A percentile compares a stretch with the other conserved stretches of the same genome.
phyloP scores from a whole-genome alignment of 306 rosid species.

The Begonia peltatifolia region DNA sequence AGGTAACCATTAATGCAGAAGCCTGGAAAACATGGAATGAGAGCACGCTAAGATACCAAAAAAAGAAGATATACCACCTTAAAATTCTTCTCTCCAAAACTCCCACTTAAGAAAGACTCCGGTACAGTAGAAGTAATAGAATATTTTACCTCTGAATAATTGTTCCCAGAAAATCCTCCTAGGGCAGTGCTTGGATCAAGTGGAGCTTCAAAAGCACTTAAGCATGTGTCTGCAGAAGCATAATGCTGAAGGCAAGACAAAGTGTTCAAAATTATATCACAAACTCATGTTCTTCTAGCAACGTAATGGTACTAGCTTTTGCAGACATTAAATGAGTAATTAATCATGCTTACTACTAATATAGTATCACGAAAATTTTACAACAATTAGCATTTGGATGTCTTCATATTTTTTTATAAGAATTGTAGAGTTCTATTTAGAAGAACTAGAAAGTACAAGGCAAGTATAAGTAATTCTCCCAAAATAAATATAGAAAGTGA shows the following conservation, averaged over 20 bases:
- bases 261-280: constrained; percentile 10
- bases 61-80: constrained; percentile 2
- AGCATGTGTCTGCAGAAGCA: constrained; percentile 77
- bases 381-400: no score
- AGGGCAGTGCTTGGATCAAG: constrained; percentile 86
- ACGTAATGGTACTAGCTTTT: no score
- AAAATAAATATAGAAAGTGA: no score
- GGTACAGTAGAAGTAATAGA: neutral
- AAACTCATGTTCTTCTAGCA: neutral
- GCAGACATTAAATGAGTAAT: no score
- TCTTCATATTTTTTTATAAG: no score
- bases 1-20: constrained; percentile 76
- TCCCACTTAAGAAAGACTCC: no score
- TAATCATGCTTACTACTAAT: no score
- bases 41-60: constrained; percentile 9
- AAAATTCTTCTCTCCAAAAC: no score
- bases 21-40: constrained; percentile 50
- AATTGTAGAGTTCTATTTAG: no score
- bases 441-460: no score
- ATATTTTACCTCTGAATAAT: constrained; percentile 63
- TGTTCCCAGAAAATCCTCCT: constrained; percentile 89
- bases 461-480: no score
- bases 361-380: no score
- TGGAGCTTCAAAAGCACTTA: constrained; percentile 93
- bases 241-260: constrained; percentile 51